Percentiles rank a stretch among this genome's conserved stretches.
phyloP scores from a whole-genome alignment of 495 filamentous ascomycete genomes.

The Delitschia confertaspora region DNA sequence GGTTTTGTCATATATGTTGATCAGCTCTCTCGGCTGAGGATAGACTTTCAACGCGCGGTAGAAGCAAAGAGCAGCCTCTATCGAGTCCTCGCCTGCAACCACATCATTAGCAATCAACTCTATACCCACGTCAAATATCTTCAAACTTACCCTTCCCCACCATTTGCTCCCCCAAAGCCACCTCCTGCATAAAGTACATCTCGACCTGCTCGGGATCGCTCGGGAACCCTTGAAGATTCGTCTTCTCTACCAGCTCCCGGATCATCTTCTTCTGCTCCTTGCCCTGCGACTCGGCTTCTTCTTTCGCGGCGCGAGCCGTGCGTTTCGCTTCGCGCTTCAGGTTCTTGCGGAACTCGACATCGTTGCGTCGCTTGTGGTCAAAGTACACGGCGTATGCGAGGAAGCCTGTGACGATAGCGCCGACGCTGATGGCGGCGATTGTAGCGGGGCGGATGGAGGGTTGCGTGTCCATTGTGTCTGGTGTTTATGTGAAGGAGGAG shows the following conservation, averaged over 20 bases:
- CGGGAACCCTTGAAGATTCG: slow-evolving; percentile 86
- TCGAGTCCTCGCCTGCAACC: slow-evolving; percentile 52
- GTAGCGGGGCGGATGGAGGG: slow-evolving; percentile 58
- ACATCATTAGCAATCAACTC: slow-evolving; percentile 1
- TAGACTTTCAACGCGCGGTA: slow-evolving; percentile 99
- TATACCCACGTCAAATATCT: background rate
- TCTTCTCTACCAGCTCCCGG: slow-evolving; percentile 60
- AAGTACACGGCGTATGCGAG: slow-evolving; percentile 86
- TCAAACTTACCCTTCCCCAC: slow-evolving; percentile 55
- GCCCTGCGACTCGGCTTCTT: slow-evolving; percentile 41
- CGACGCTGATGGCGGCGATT: slow-evolving; percentile 62
- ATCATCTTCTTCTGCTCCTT: slow-evolving; percentile 63
- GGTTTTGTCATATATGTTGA: slow-evolving; percentile 95
- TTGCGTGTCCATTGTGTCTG: slow-evolving; percentile 21
- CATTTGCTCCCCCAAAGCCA: slow-evolving; percentile 73
- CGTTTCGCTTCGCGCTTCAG: slow-evolving; percentile 75
- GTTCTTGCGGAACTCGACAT: slow-evolving; percentile 76
- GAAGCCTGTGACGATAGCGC: slow-evolving; percentile 64
- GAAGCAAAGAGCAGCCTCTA: slow-evolving; percentile 88
- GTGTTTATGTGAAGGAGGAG: slow-evolving; percentile 20
- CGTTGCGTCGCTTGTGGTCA: slow-evolving; percentile 81
- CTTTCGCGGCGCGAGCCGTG: slow-evolving; percentile 41
- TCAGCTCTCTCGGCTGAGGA: slow-evolving; percentile 83
- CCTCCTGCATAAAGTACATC: slow-evolving; percentile 88
- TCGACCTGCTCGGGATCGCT: slow-evolving; percentile 84